Base-by-base conservation (phyloP, 257 asterid species). In the Solanum neorickii region DNA sequence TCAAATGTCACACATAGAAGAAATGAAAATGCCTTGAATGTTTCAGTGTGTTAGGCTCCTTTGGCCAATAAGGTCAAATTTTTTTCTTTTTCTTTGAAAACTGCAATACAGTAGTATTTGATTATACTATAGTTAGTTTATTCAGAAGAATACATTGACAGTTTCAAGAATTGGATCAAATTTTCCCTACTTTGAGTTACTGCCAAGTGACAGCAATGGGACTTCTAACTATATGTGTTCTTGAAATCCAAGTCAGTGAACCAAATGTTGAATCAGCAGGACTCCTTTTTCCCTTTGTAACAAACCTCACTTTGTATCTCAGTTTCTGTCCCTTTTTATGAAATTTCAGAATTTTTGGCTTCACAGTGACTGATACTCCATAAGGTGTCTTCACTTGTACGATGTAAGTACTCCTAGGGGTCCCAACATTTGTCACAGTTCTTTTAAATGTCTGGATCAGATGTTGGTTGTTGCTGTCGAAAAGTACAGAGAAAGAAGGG, bases 131-230 rank as follows among this genome's bases (percentile, higher is more conserved):
- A 31, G 84, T 27, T 78, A 27, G 84, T 46, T 78, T 27, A 44
- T 46, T 27, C 41, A 46, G 65, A 78, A 66, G 62, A 84, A 66
- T 23, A 42, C 80, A 66, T 39, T 62, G 60, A 66, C 29, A 62
- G 18, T 84, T 68, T 68, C 29, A 62, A 84, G 77, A 66, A 39
- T 60, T 66, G 62, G 65, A 66, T 42, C 80, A 84, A 60, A 39
- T 42, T 37, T 65, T 4, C 10, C 59, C 70, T 88, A 33, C 84
- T 21, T 78, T 12, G 18, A 31, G 85, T 87, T 62, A 87, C 82
- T 87, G 77, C 98, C 97, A 95, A 37, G 93, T 93, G 73, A 92
- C 92, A 21, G 94, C 96, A 86, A 95, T 89, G 44, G 97, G 96
- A 84, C 98, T 95, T 77, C 93, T 92, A 31, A 94, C 98, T 76